Base-by-base conservation (phyloP, 805 yeast genomes). In the Sungouiella blattae region DNA sequence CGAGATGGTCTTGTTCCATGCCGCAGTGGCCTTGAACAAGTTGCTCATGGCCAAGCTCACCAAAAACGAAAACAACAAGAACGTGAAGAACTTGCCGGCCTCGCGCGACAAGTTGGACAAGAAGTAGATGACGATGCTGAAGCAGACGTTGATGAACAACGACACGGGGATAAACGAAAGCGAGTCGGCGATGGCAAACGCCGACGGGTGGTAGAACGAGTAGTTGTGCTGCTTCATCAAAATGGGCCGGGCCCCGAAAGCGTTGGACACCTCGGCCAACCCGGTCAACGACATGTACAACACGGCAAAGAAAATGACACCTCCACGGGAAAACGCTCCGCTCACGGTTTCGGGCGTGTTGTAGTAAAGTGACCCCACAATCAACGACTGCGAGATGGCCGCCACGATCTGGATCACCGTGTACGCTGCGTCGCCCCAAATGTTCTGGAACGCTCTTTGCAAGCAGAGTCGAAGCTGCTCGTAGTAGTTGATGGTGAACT, bases 291-390 rank as follows among this genome's bases (percentile, higher is more conserved):
- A 56, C 50, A 68, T 69, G 53, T 76, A 78, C 43, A 83, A 62
- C 8, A 78, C 61, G 15, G 78, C 65, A 47, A 79, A 82, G 58
- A 77, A 82, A 4, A 81, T 46, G 18, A 73, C 64, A 49, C 86
- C 85, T 40, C 83, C 80, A 44, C 87, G 67, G 6, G 81, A 69
- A 47, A 76, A 83, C 5, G 83, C 78, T 30, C 83, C 80, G 7
- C 51, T 37, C 0, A 85, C 80, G 21, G 61, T 39, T 3, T 60
- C 57, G 1, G 78, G 72, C 12, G 78, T 57, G 35, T 75, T 62
- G 57, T 71, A 79, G 55, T 69, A 81, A 46, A 83, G 61, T 0
- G 88, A 81, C 21, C 87, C 85, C 9, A 69, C 63, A 49, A 81
- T 69, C 33, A 83, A 67, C n/a, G 82, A 69, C 57, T 79, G 80